Percentiles rank a stretch among this genome's conserved stretches.
Evolutionary conservation across 345 rosid genomes (phyloP).

Genomic region (Rhodomyrtus tomentosa): DNA sequence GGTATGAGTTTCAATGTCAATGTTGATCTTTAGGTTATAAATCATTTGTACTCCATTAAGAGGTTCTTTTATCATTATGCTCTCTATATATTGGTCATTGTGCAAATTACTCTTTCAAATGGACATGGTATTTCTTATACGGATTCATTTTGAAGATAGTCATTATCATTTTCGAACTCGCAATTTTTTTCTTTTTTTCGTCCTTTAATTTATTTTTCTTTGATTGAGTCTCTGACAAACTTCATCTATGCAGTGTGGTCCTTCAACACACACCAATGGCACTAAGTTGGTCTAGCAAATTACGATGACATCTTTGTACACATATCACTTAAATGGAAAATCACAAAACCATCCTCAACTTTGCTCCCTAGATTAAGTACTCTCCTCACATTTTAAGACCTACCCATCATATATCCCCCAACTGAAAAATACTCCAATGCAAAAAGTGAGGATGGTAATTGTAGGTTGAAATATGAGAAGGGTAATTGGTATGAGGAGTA

Average conservation of each 20-base stretch:
- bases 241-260: neutral
- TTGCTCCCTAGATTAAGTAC: neutral
- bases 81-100: neutral
- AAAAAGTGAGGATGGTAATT: neutral
- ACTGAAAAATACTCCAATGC: neutral
- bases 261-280: neutral
- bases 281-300: neutral
- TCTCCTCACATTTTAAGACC: neutral
- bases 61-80: neutral
- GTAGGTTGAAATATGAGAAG: neutral
- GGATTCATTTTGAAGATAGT: neutral
- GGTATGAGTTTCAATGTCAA: conserved; percentile 22
- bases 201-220: neutral
- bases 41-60: neutral
- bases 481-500: neutral
- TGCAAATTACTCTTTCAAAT: neutral
- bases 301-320: neutral
- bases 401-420: neutral
- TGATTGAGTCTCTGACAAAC: neutral
- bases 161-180: neutral
- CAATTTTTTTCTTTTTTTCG: neutral
- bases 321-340: neutral
- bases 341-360: neutral
- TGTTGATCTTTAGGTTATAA: neutral
- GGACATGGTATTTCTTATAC: neutral